A percentile compares a stretch with the other conserved stretches of the same genome.
These are phyloP conservation scores for Mycena belliarum DNA, from an alignment of 768 basidiomycete genomes.

Conservation along the genomic window DNA sequence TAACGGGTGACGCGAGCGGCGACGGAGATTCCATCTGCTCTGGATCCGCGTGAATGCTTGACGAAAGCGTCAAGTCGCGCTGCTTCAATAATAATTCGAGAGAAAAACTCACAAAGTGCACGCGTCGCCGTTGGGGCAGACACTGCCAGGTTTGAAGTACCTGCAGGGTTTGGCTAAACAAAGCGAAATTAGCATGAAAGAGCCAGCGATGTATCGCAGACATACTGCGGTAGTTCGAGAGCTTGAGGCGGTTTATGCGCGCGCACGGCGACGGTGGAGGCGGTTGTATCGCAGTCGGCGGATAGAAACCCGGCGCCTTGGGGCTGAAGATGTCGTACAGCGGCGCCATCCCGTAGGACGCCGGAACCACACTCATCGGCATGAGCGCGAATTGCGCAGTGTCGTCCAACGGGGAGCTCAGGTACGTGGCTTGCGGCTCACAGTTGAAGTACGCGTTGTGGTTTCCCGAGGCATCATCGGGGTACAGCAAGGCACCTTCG, in stretches of 20 bases:
- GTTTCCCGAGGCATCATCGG: not conserved
- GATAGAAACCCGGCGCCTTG: constrained; percentile 4
- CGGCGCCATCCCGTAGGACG: constrained; percentile 9
- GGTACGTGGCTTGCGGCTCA: not conserved
- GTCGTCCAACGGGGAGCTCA: not conserved
- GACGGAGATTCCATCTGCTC: not conserved
- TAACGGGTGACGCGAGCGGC: not conserved
- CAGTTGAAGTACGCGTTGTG: constrained; percentile 3
- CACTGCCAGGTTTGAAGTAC: constrained; percentile 46
- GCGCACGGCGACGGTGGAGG: not conserved
- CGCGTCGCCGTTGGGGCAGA: constrained; percentile 52
- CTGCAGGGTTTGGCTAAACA: constrained; percentile 61
- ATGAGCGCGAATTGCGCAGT: not conserved
- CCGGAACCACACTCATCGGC: constrained; percentile 3
- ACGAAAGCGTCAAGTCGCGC: not conserved
- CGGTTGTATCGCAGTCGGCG: not conserved
- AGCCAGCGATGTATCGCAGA: not conserved
- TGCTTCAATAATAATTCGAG: not conserved
- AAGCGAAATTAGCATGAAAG: not conserved
- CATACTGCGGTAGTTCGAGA: constrained; percentile 13
- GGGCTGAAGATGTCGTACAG: constrained; percentile 18
- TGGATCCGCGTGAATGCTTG: constrained; percentile 48
- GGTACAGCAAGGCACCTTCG: not conserved
- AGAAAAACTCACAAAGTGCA: constrained; percentile 63
- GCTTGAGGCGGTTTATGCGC: constrained; percentile 3